A percentile compares a stretch with the other conserved stretches of the same genome.
Evolutionary conservation across 2,329 filamentous ascomycete genomes (phyloP).

Genomic region (Claviceps sp.): DNA sequence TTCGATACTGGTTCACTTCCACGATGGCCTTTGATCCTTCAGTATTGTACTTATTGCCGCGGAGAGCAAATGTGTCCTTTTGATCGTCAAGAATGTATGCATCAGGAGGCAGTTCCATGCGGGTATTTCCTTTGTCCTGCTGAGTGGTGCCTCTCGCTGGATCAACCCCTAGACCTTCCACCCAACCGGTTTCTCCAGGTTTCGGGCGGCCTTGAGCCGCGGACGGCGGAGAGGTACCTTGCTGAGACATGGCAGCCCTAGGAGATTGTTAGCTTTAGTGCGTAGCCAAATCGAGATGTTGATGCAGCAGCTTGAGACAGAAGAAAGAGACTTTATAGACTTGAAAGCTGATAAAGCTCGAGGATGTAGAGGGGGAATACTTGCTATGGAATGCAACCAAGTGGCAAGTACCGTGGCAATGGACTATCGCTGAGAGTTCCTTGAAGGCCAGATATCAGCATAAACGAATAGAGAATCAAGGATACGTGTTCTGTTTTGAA

Average conservation of each 20-base stretch:
- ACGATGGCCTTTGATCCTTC: conserved; percentile 42
- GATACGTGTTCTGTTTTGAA: neutral
- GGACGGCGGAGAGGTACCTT: conserved; percentile 15
- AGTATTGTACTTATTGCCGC: conserved; percentile 35
- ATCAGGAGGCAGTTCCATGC: conserved; percentile 45
- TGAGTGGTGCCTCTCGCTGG: conserved; percentile 23
- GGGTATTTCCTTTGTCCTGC: conserved; percentile 25
- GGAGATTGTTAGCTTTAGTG: neutral
- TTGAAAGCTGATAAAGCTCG: no score
- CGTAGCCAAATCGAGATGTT: neutral
- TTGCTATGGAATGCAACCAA: neutral
- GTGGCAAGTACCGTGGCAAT: neutral
- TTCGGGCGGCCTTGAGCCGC: conserved; percentile 1
- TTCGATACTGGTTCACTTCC: conserved; percentile 62
- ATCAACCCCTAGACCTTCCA: conserved; percentile 26
- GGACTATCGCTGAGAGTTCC: neutral
- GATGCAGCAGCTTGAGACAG: neutral
- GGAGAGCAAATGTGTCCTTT: conserved; percentile 22
- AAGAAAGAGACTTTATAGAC: neutral
- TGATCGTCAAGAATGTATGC: conserved; percentile 30
- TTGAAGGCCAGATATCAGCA: neutral
- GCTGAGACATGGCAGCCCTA: conserved; percentile 18
- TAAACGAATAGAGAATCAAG: neutral
- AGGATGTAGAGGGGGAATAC: neutral
- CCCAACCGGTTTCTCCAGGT: conserved; percentile 12